phyloP scores from a whole-genome alignment of 805 yeast genomes.

The Cyberlindnera veronae region DNA sequence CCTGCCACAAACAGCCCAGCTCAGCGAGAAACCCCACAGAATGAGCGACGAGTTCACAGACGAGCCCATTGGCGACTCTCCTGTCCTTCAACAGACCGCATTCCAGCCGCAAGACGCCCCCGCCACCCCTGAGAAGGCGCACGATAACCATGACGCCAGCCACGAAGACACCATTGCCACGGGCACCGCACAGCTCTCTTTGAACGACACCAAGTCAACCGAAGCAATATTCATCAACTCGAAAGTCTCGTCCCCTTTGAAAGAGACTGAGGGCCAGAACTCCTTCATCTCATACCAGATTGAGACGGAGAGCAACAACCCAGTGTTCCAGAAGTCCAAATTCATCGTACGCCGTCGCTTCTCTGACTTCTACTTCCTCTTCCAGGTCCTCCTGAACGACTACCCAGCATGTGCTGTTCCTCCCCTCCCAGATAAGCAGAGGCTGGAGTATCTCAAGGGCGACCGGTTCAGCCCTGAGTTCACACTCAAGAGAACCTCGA shows the following conservation, averaged over 20 bases:
- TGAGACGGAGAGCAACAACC: constrained; percentile 59
- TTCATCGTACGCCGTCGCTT: constrained; percentile 71
- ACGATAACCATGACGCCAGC: background rate
- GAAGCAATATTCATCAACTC: constrained; percentile 32
- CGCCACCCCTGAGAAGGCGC: constrained; percentile 4
- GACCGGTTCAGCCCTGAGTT: constrained; percentile 86
- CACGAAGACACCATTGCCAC: background rate
- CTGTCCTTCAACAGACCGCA: background rate
- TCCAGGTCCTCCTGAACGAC: constrained; percentile 70
- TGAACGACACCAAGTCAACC: constrained; percentile 7
- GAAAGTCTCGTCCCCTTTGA: constrained; percentile 55
- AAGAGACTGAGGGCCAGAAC: constrained; percentile 71
- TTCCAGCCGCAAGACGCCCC: constrained; percentile 3
- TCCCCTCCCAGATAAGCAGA: constrained; percentile 89
- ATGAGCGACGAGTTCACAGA: constrained; percentile 22
- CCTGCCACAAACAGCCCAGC: too few species aligned
- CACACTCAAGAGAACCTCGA: constrained; percentile 76
- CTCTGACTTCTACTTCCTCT: constrained; percentile 79
- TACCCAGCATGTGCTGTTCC: constrained; percentile 86
- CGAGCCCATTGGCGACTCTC: constrained; percentile 19
- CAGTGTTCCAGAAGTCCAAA: constrained; percentile 44
- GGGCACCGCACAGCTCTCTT: background rate
- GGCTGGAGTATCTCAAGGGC: constrained; percentile 89
- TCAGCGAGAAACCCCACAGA: background rate
- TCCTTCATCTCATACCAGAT: constrained; percentile 74